Base-by-base conservation (phyloP, 2,329 filamentous ascomycete species). In the Colletotrichum sidae region DNA sequence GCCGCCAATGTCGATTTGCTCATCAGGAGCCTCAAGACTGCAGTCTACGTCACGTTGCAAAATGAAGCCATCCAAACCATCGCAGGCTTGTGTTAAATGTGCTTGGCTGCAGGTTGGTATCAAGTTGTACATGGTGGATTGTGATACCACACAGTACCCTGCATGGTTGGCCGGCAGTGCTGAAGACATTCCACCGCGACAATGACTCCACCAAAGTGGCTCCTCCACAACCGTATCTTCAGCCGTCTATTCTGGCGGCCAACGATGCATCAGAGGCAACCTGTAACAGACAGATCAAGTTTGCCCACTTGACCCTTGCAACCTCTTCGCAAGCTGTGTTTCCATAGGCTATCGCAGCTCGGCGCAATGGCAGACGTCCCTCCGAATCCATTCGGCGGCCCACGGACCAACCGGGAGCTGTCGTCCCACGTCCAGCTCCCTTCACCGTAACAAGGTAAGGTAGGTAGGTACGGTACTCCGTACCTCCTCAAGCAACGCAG, bases 381-480 rank as follows among this genome's bases (percentile, higher is more conserved):
- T 62, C 37, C 13, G 37, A 42, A 51, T 47, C 58, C 63, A 66
- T 53, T 57, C 41, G 38, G 58, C 53, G 63, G 41, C 58, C 56
- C 63, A 66, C 63, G 53, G 63, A 39, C 63, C 63, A 57, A 62
- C 52, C 42, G 37, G 42, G 45, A 57, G 45, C 5, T 56, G 46
- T 62, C 52, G 52, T 65, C 52, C 49, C 58, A 56, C 62, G 51
- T 65, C 37, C 25, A 25, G 25, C 25, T 25, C 25, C 25, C 46
- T 51, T 65, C 62, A 65, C 58, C 62, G 62, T 52, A 57, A 60
- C 34, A 39, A 55, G 39, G 39, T 52, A 44, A 60, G 7, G 44
- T 45, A 57, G 53, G 56, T 53, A 60, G 25, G 33, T 45, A 41
- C 12, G n/a, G 34, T 49, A 34, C 47, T 39, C 10, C 34, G 34